These are phyloP conservation scores for Castanospermum australe DNA, from an alignment of 306 rosid species.

Conservation along the genomic window DNA sequence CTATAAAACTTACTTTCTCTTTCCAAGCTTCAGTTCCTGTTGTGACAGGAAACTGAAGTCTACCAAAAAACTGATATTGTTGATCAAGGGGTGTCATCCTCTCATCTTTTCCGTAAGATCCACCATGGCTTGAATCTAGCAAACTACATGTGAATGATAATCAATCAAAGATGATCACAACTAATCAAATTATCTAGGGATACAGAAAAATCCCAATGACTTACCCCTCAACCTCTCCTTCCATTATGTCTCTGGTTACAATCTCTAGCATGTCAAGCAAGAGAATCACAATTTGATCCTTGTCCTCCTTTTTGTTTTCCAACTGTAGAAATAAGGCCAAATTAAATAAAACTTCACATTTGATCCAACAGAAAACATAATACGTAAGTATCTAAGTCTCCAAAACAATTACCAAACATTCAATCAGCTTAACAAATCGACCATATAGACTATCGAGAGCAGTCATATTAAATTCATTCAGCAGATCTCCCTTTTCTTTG, in stretches of 20 bases:
- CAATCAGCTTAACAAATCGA: conserved; percentile 63
- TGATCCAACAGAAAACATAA: conserved; percentile 19
- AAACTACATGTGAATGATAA: conserved; percentile 49
- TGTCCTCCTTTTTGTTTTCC: conserved; percentile 59
- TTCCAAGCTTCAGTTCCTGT: conserved; percentile 79
- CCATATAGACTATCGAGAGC: conserved; percentile 69
- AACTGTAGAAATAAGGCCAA: conserved; percentile 44
- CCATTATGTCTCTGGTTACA: conserved; percentile 91
- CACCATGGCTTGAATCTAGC: conserved; percentile 83
- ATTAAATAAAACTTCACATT: conserved; percentile 14
- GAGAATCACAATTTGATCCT: conserved; percentile 84
- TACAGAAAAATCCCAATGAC: conserved; percentile 16
- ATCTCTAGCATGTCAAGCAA: conserved; percentile 94
- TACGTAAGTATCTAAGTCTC: background rate
- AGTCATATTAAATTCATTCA: conserved; percentile 60
- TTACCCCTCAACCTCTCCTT: conserved; percentile 71
- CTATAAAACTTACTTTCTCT: conserved; percentile 66
- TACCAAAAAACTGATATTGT: conserved; percentile 58
- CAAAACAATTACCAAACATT: conserved; percentile 64
- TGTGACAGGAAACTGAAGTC: conserved; percentile 64
- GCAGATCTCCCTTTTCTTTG: conserved; percentile 29
- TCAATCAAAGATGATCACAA: background rate
- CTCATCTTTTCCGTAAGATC: conserved; percentile 58
- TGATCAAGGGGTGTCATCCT: conserved; percentile 68
- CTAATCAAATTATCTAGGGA: conserved; percentile 15